phyloP scores from a whole-genome alignment of 441 rosid genomes.

The Adansonia grandidieri region DNA sequence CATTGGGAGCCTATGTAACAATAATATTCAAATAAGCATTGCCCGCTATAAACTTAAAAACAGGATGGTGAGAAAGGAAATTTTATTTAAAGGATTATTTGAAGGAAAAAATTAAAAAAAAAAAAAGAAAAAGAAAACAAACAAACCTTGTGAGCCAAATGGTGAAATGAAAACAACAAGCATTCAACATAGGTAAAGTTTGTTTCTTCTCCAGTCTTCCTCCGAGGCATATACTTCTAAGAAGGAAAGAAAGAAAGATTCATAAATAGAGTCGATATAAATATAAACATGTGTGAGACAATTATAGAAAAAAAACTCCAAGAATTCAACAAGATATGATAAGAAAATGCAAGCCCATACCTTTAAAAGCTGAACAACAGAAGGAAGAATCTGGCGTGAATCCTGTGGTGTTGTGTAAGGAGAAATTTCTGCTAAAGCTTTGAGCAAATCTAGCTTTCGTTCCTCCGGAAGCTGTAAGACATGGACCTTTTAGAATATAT shows the following conservation, averaged over 20 bases:
- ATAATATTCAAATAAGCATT: constrained; percentile 36
- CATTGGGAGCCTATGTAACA: constrained; percentile 86
- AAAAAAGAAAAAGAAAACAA: not conserved
- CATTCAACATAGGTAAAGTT: constrained; percentile 94
- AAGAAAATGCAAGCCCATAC: constrained; percentile 35
- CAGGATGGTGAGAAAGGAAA: constrained; percentile 11
- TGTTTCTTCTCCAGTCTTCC: constrained; percentile 90
- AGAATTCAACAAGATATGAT: not conserved
- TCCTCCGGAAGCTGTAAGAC: constrained; percentile 86
- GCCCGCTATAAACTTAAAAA: not conserved
- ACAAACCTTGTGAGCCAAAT: constrained; percentile 75
- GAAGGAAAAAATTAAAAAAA: not conserved
- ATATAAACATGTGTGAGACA: not conserved
- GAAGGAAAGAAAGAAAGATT: constrained; percentile 26
- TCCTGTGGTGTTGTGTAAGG: constrained; percentile 88
- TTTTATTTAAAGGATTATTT: not conserved
- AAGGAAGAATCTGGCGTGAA: constrained; percentile 91
- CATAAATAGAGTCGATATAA: not conserved
- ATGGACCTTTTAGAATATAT: constrained; percentile 26
- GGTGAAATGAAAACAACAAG: constrained; percentile 82
- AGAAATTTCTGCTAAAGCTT: constrained; percentile 86
- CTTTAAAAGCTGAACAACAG: constrained; percentile 84
- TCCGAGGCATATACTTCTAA: constrained; percentile 88
- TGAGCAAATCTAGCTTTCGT: constrained; percentile 91
- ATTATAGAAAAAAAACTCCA: not conserved